Evolutionary conservation across 345 rosid species (phyloP), one percentile per base, ranked within the genome.

Genomic region (Clausena lansium): DNA sequence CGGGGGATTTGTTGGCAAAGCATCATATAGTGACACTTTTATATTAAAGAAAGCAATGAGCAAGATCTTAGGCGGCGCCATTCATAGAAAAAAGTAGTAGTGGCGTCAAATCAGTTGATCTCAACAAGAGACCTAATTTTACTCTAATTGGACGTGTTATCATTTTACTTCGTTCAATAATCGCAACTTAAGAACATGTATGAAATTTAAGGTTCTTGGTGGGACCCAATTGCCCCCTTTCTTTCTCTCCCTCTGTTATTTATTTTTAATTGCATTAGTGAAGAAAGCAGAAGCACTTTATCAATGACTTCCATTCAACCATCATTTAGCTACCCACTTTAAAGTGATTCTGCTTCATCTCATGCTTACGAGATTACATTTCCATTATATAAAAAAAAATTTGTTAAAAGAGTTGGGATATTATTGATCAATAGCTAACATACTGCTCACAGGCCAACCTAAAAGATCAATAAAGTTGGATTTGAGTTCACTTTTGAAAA

Each of bases 21-120:
- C 76, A 72, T 81, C 20, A 32, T 64, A 60, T 64, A 71, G 38
- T 65, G 63, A 4, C 17, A 27, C 75, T 2, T 54, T 55, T 22
- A 35, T 27, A 22, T 69, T 68, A 71, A 33, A 19, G 19, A 41
- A 66, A 27, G 30, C 15, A 32, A 9, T 67, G 22, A 67, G 41
- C 52, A 62, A 69, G 14, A 19, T 35, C 39, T 64, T 52, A 65
- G 72, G 71, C 60, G 76, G 59, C 75, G 65, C 72, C 76, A 75
- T 75, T 19, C 3, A 47, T 70, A 25, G 45, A 75, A 60, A 22
- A 36, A 33, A 10, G 11, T 30, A 67, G 0, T 32, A 32, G 81
- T 81, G 81, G 69, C 68, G 83, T 81, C 87, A 79, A 65, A 67
- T 81, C 81, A 59, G 65, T 77, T 79, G 61, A 74, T 68, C 57